Evolutionary conservation across 305 asterid species (phyloP).

Genomic region (Solanum hybrid): DNA sequence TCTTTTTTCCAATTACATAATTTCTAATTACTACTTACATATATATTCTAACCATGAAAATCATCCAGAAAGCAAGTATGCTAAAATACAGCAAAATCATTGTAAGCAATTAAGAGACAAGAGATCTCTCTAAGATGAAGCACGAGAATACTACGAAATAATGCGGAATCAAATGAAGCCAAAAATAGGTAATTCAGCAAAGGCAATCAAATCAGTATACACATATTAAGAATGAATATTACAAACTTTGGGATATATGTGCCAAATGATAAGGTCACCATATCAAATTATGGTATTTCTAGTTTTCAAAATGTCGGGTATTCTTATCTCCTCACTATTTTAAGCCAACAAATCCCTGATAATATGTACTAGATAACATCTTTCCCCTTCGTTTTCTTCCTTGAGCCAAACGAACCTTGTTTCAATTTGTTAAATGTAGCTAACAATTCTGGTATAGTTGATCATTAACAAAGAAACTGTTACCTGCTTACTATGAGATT

Average conservation of each 20-base stretch:
- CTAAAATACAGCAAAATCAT: no score
- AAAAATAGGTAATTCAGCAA: not conserved
- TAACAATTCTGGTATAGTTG: not conserved
- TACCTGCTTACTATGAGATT: not conserved
- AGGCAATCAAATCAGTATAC: not conserved
- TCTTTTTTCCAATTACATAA: not conserved
- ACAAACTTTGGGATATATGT: not conserved
- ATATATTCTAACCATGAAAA: not conserved
- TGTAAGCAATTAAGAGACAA: not conserved
- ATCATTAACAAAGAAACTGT: not conserved
- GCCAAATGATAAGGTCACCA: not conserved
- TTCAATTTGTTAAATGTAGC: not conserved
- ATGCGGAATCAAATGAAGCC: not conserved
- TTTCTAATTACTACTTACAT: not conserved
- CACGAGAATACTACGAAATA: not conserved
- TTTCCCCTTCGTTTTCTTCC: not conserved
- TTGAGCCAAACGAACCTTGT: not conserved
- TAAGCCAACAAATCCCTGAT: not conserved
- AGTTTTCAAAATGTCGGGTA: not conserved
- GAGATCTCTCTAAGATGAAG: not conserved
- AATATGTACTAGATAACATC: not conserved
- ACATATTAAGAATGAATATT: not conserved
- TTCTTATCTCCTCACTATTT: not conserved
- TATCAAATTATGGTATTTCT: not conserved
- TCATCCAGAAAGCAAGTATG: not conserved